phyloP scores from a whole-genome alignment of 1,139 yeast species.

The Casaregolazyma suthepensis region DNA sequence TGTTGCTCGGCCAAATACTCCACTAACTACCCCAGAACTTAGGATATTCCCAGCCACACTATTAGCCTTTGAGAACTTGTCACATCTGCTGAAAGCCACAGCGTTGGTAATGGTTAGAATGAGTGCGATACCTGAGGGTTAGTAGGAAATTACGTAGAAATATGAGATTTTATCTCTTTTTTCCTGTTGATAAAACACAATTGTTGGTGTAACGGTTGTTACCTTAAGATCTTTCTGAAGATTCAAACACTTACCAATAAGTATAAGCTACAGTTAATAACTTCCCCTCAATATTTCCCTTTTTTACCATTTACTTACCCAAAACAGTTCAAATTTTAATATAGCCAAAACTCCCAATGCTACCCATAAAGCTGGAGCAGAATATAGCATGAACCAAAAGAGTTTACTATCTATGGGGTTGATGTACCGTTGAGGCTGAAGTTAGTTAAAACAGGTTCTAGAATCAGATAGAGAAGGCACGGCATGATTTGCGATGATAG shows the following conservation, averaged over 20 bases:
- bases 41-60: constrained; percentile 38
- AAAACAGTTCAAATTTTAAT: constrained; percentile 69
- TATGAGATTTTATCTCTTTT: neutral
- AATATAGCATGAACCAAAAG: constrained; percentile 77
- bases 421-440: constrained; percentile 60
- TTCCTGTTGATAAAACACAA: no score
- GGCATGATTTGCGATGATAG: no score
- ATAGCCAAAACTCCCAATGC: constrained; percentile 70
- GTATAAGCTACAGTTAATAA: constrained; percentile 1
- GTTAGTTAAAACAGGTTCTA: neutral
- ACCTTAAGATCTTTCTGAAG: neutral
- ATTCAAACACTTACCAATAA: constrained; percentile 5
- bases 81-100: constrained; percentile 85
- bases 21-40: constrained; percentile 1
- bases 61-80: constrained; percentile 81
- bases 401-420: constrained; percentile 88
- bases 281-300: neutral
- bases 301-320: constrained; percentile 40
- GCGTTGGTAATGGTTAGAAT: constrained; percentile 74
- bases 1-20: neutral
- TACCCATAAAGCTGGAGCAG: constrained; percentile 70
- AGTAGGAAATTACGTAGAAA: constrained; percentile 36
- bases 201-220: neutral
- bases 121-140: constrained; percentile 46
- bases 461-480: no score